phyloP scores from a whole-genome alignment of 225 moss, liverwort and hornwort species.

The Antitrichia curtipendula region DNA sequence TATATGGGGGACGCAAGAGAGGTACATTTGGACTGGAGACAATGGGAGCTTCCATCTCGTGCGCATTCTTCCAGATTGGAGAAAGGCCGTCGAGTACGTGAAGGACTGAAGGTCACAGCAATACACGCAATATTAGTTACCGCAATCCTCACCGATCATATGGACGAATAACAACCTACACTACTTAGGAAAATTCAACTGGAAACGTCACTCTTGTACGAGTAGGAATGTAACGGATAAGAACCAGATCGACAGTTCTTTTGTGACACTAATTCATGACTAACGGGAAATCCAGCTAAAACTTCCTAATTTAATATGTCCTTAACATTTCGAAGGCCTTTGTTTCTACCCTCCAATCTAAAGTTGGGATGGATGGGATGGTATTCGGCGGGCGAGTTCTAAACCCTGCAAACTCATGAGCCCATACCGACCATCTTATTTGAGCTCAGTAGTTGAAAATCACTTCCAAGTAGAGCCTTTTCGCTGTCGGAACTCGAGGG shows the following conservation, averaged over 20 bases:
- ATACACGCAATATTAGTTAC: background rate
- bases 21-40: conserved; percentile 41
- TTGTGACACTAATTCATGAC: background rate
- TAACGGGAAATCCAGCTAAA: background rate
- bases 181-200: background rate
- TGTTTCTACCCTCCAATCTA: background rate
- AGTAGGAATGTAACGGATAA: background rate
- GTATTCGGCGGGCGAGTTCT: background rate
- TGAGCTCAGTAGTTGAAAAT: background rate
- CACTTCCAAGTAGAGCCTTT: background rate
- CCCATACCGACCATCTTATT: background rate
- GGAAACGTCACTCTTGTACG: background rate
- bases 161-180: background rate
- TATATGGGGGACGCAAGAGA: background rate
- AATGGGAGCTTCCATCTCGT: conserved; percentile 45
- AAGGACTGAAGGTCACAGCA: background rate
- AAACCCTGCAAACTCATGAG: background rate
- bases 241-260: background rate
- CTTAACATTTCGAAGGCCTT: background rate
- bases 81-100: background rate
- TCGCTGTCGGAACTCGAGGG: background rate
- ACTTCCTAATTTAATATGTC: background rate
- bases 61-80: conserved; percentile 3
- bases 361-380: background rate
- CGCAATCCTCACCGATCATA: conserved; percentile 4